Base-by-base conservation (phyloP, 805 yeast genomes). In the Maudiozyma saulgeensis region DNA sequence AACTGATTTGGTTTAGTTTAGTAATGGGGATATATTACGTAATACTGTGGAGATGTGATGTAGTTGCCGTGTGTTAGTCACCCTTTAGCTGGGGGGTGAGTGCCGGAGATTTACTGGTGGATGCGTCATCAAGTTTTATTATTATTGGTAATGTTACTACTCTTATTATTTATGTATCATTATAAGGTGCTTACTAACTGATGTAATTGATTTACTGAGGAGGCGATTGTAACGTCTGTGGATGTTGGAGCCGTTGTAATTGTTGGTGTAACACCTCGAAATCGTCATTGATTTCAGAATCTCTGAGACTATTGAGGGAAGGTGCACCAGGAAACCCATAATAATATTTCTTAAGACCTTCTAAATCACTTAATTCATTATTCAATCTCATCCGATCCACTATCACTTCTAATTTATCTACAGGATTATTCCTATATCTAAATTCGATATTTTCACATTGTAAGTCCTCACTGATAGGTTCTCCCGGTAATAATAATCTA, bases 271-370 rank as follows among this genome's bases (percentile, higher is more conserved):
- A 18, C 19, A 34, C 12, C 34, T 53, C 51, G 16, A 93, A 67
- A 64, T 93, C 98, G 21, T 80, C 84, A 39, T 75, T 71, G 12
- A 84, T 73, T 64, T 91, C 97, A n/a, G 81, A 81, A 18, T 77
- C 79, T 19, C 81, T 72, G 40, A 90, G 83, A 4, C 79, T 68
- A 39, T 73, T 73, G 51, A 93, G 68, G 32, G 75, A 74, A 38
- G 91, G 91, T 2, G 96, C 89, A 26, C 84, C 80, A 2, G 98
- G 96, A 60, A 89, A 81, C 8, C 60, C 68, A 4, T 93, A 88
- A 58, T 79, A 79, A 60, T 78, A 80, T 56, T 76, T 73, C 37
- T 79, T 69, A 45, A 90, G 66, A 2, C 93, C 93, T 46, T 79
- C 75, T 53, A 90, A 69, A 26, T 78, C 72, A 42, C 93, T 82